Evolutionary conservation across 768 basidiomycete species (phyloP).

Genomic region (Tephrocybe sp.): DNA sequence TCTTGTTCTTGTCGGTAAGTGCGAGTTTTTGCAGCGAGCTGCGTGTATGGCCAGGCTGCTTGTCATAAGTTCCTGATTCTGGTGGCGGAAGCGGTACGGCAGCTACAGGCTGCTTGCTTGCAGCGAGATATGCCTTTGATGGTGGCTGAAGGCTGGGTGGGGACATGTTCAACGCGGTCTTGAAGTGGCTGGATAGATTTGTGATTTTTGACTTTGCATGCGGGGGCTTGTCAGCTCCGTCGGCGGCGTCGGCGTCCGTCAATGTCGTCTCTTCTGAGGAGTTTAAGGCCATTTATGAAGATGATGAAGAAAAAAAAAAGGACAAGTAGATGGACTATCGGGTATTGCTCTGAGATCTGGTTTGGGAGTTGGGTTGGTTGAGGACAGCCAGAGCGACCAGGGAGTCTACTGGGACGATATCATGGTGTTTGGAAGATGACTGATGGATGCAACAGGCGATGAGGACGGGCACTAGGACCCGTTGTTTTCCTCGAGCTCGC

Average conservation of each 20-base stretch:
- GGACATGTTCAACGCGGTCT: conserved; percentile 22
- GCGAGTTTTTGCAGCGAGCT: conserved; percentile 40
- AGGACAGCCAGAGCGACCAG: conserved; percentile 22
- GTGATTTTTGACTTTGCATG: conserved; percentile 26
- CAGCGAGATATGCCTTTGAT: conserved; percentile 2
- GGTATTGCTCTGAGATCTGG: conserved; percentile 21
- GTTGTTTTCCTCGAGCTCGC: conserved; percentile 19
- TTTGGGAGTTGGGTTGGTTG: conserved; percentile 13
- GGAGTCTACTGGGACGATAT: conserved; percentile 40
- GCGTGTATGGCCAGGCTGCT: conserved; percentile 50
- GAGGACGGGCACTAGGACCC: conserved; percentile 14
- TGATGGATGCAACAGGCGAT: conserved; percentile 16
- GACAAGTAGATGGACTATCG: conserved; percentile 10
- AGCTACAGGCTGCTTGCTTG: conserved; percentile 7
- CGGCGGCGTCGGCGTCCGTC: conserved; percentile 53
- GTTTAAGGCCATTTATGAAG: conserved; percentile 38
- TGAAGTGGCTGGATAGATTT: conserved; percentile 24
- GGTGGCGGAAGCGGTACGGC: conserved; percentile 51
- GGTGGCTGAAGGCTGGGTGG: conserved; percentile 10
- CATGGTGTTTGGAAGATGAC: conserved; percentile 32
- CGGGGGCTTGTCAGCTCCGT: conserved; percentile 61
- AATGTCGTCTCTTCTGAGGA: conserved; percentile 49
- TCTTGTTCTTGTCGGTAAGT: conserved; percentile 26
- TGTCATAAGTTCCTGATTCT: conserved; percentile 44
- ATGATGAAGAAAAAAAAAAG: conserved; percentile 13